Percentiles rank a stretch among this genome's conserved stretches.
Conservation (phyloP, 495 filamentous ascomycete genomes). For the Aspergillus taichungensis region DNA sequence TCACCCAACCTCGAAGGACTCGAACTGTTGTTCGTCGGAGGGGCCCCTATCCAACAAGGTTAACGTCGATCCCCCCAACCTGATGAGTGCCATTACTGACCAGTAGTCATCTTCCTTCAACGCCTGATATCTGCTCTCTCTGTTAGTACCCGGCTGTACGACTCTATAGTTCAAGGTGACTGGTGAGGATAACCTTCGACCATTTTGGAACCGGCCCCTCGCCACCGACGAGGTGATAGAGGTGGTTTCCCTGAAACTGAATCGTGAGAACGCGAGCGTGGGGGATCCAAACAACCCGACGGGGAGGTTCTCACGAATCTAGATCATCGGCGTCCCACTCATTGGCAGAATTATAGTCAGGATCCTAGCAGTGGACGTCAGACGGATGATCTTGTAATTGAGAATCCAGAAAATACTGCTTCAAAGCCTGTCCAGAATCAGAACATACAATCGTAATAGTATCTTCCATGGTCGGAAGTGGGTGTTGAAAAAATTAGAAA, state of each 20-base stretch:
- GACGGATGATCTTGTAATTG: no score
- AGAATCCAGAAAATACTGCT: no score
- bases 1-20: slow-evolving; percentile 12
- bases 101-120: slow-evolving; percentile 16
- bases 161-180: background rate
- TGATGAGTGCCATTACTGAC: background rate
- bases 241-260: slow-evolving; percentile 5
- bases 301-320: no score
- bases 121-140: slow-evolving; percentile 9
- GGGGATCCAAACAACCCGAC: no score
- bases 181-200: slow-evolving; percentile 13
- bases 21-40: slow-evolving; percentile 13
- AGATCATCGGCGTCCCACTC: no score
- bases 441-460: no score
- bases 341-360: no score
- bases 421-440: no score
- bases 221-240: slow-evolving; percentile 10
- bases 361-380: no score
- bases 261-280: no score
- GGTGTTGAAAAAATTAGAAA: no score
- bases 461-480: no score
- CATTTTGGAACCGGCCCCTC: slow-evolving; percentile 11
- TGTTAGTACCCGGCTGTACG: background rate
- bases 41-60: slow-evolving; percentile 4
- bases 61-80: background rate